Base-by-base conservation (phyloP, 371 early-diverging fungal species). In the Mucor indicus region DNA sequence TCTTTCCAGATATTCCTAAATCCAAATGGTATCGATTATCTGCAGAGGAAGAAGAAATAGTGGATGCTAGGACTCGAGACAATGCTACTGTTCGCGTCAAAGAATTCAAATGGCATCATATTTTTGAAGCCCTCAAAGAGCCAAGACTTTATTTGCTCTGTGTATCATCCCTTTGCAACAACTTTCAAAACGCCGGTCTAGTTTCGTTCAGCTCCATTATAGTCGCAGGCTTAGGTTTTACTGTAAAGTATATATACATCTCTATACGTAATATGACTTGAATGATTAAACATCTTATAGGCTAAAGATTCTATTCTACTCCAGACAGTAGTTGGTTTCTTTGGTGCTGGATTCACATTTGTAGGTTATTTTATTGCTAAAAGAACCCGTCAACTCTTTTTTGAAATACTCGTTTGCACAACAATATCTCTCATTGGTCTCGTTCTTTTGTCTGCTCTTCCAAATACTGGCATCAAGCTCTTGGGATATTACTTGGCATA, bases 401-500 rank as follows among this genome's bases (percentile, higher is more conserved):
- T 49, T 22, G 48, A 55, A 12, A 56, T 52, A 17, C 48, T 51
- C 49, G 36, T 38, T 23, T 38, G 60, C 32, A 35, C 67, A 19
- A 27, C 38, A 3, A 35, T 60, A 25, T 44, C 62, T n/a, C 57
- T 58, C 17, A 20, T 73, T 21, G 74, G 74, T 22, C 48, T 74
- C 12, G 49, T 69, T 29, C 46, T 69, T 29, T 31, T 67, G 23
- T 39, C 67, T 16, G 64, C 59, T 11, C 67, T 73, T 30, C 74
- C 74, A n/a, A 49, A 45, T 13, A 41, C 56, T 6, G 46, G 61
- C 42, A 63, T 51, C 31, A 69, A 69, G 35, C 36, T 67, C 8
- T 35, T 67, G 23, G 67, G 67, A 37, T 47, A 69, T 8, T 67
- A 67, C 45, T 30, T 67, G 33, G 39, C 33, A 13, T 72, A 63